phyloP scores from a whole-genome alignment of 2,329 filamentous ascomycete species.

The Ceratocystis destructans region DNA sequence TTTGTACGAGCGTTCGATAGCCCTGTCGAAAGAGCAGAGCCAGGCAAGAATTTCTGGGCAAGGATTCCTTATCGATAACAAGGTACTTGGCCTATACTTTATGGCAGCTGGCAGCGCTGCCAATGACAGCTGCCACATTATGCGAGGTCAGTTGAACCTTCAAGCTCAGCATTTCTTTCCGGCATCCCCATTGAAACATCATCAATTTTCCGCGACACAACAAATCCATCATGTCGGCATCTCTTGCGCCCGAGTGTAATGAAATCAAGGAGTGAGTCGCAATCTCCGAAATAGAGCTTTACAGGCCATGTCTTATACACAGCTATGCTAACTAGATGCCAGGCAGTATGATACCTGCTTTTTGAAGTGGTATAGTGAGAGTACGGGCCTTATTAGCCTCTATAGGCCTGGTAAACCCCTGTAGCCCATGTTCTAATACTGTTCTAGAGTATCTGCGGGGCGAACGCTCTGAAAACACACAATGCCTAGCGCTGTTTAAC shows the following conservation, averaged over 20 bases:
- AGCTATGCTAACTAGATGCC: not conserved
- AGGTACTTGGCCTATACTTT: not conserved
- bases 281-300: not conserved
- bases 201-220: not conserved
- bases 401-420: not conserved
- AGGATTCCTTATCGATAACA: constrained; percentile 18
- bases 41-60: constrained; percentile 18
- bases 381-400: constrained; percentile 37
- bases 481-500: constrained; percentile 75
- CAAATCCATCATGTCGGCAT: constrained; percentile 62
- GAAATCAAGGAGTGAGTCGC: constrained; percentile 75
- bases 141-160: not conserved
- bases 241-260: constrained; percentile 86
- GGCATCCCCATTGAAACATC: not conserved
- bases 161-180: not conserved
- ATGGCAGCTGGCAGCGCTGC: not conserved
- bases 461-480: constrained; percentile 63
- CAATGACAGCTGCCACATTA: not conserved
- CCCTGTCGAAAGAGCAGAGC: not conserved
- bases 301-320: not conserved
- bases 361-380: constrained; percentile 98
- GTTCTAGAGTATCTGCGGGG: constrained; percentile 73
- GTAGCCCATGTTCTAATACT: constrained; percentile 10
- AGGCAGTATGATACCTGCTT: constrained; percentile 97
- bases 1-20: not conserved